Conservation (phyloP, 768 basidiomycete genomes). For the Daedaleopsis sinensis region DNA sequence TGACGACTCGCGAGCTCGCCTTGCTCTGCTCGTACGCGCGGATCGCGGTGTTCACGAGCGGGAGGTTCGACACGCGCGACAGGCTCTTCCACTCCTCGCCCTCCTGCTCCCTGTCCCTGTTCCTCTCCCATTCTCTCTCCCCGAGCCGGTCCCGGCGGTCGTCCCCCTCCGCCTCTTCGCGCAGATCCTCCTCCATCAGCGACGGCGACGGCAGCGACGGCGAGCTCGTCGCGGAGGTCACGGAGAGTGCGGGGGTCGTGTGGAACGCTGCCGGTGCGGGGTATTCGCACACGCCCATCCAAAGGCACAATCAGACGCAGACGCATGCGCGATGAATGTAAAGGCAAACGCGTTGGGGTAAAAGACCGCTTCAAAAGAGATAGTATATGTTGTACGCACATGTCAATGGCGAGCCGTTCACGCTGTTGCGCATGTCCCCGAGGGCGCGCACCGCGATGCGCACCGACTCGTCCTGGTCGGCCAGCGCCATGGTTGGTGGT, state of each 20-base stretch:
- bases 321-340: background rate
- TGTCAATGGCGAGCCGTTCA: slow-evolving; percentile 27
- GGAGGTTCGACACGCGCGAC: slow-evolving; percentile 66
- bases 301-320: slow-evolving; percentile 17
- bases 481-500: slow-evolving; percentile 33
- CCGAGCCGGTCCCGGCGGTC: background rate
- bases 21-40: slow-evolving; percentile 82
- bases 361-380: background rate
- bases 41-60: slow-evolving; percentile 73
- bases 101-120: slow-evolving; percentile 14
- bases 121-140: background rate
- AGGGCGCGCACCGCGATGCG: slow-evolving; percentile 78
- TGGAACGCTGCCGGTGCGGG: slow-evolving; percentile 30
- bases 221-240: slow-evolving; percentile 34
- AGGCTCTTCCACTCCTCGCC: slow-evolving; percentile 43
- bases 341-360: background rate
- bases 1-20: slow-evolving; percentile 81
- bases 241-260: slow-evolving; percentile 38
- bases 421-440: slow-evolving; percentile 72
- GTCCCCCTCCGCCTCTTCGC: slow-evolving; percentile 6
- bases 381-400: slow-evolving; percentile 22
- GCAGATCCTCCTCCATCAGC: slow-evolving; percentile 20
- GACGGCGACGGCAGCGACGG: slow-evolving; percentile 34
- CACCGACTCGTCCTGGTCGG: slow-evolving; percentile 73
- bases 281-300: slow-evolving; percentile 7